These are phyloP conservation scores for Calamus simplicifolius DNA, from an alignment of 176 grass and related monocot genomes.

Conservation along the genomic window DNA sequence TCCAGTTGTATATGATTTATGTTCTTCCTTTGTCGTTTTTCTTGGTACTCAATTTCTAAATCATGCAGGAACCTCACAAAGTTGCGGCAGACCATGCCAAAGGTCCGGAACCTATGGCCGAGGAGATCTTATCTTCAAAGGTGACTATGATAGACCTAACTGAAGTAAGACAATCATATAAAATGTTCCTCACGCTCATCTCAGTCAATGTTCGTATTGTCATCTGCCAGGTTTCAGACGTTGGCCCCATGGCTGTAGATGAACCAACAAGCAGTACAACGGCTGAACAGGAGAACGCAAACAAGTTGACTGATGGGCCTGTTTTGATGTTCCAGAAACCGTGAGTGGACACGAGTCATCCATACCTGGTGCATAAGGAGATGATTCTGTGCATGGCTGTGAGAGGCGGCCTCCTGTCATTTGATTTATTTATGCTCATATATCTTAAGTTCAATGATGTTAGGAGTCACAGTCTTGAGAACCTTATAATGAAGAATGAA, in stretches of 20 bases:
- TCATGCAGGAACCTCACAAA: constrained; percentile 12
- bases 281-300: constrained; percentile 31
- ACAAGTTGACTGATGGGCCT: constrained; percentile 19
- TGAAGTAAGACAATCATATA: constrained; percentile 5
- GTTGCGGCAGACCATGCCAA: constrained; percentile 6
- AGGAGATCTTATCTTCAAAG: constrained; percentile 12
- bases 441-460: too few species aligned
- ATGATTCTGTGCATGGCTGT: too few species aligned
- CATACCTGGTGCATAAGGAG: too few species aligned
- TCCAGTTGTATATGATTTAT: neutral
- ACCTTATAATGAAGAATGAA: too few species aligned
- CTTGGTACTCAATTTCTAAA: neutral
- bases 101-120: constrained; percentile 1
- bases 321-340: constrained; percentile 24
- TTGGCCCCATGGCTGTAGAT: constrained; percentile 36
- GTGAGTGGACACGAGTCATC: constrained; percentile 2
- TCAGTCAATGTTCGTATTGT: constrained; percentile 1
- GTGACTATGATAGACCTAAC: neutral
- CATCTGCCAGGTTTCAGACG: constrained; percentile 16
- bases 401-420: too few species aligned
- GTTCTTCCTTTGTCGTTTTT: neutral
- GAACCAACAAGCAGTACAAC: constrained; percentile 33
- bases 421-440: too few species aligned
- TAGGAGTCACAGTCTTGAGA: too few species aligned
- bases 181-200: neutral